Conservation (phyloP, 805 yeast species). For the Cyberlindnera mycetangii region DNA sequence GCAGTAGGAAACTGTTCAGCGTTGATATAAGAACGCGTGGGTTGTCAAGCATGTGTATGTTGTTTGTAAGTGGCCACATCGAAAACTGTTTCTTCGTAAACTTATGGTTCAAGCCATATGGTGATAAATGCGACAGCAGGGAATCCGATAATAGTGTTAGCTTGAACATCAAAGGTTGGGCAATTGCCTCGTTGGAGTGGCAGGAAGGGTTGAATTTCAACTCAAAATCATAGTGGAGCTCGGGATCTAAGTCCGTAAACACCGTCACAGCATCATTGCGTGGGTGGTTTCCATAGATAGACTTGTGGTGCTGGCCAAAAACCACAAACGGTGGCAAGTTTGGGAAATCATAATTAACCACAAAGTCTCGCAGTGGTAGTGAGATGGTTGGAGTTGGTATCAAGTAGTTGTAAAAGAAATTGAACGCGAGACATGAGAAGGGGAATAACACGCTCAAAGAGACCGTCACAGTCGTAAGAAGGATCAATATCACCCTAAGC, state of each 20-base stretch:
- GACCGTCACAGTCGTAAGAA: constrained; percentile 12
- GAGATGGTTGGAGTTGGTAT: constrained; percentile 24
- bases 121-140: constrained; percentile 12
- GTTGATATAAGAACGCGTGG: constrained; percentile 19
- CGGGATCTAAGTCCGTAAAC: constrained; percentile 5
- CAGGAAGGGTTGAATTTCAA: constrained; percentile 16
- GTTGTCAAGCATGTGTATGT: constrained; percentile 23
- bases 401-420: constrained; percentile 25
- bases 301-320: constrained; percentile 13
- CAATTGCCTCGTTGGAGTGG: not conserved
- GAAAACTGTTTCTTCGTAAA: constrained; percentile 16
- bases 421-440: constrained; percentile 23
- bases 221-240: constrained; percentile 22
- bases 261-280: not conserved
- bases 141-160: constrained; percentile 21
- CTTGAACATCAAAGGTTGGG: constrained; percentile 24
- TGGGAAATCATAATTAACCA: constrained; percentile 23
- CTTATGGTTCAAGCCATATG: constrained; percentile 12
- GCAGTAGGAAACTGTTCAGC: constrained; percentile 21
- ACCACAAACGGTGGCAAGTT: constrained; percentile 22
- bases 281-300: constrained; percentile 22
- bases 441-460: constrained; percentile 22
- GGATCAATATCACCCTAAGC: constrained; percentile 19
- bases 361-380: constrained; percentile 20
- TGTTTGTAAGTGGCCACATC: constrained; percentile 26